A percentile compares a stretch with the other conserved stretches of the same genome.
Conservation (phyloP, 352 stramenopile species). For the Phytophthora sp. region DNA sequence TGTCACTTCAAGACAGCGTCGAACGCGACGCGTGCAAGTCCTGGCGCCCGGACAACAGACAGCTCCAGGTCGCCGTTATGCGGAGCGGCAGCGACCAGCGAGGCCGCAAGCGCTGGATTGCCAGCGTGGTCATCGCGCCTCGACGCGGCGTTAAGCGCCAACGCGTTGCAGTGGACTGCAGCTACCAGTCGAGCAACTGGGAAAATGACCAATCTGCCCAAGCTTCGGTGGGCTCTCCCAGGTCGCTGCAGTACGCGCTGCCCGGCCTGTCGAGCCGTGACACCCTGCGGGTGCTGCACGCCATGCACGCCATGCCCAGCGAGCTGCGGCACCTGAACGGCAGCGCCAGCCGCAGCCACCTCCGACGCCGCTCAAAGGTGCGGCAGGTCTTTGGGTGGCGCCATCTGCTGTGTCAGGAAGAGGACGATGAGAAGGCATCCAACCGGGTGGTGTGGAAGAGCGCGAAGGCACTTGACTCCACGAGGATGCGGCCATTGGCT, state of each 20-base stretch:
- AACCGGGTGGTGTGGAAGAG: constrained; percentile 50
- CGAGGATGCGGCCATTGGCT: constrained; percentile 39
- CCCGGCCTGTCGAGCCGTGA: constrained; percentile 42
- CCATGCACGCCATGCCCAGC: constrained; percentile 40
- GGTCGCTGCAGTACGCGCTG: constrained; percentile 48
- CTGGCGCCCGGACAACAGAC: neutral
- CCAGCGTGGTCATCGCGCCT: constrained; percentile 7
- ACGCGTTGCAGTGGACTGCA: constrained; percentile 19
- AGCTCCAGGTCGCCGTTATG: constrained; percentile 3
- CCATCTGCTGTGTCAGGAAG: constrained; percentile 45
- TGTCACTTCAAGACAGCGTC: constrained; percentile 22
- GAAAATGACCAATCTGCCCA: neutral
- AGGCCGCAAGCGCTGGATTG: constrained; percentile 24
- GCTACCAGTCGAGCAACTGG: neutral
- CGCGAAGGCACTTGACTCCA: constrained; percentile 42
- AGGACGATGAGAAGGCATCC: constrained; percentile 21
- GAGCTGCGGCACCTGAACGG: constrained; percentile 48
- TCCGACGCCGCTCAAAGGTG: constrained; percentile 21
- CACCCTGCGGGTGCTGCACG: constrained; percentile 41
- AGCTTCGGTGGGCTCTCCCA: constrained; percentile 16
- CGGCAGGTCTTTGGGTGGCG: constrained; percentile 45
- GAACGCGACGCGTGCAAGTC: constrained; percentile 1
- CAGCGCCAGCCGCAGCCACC: constrained; percentile 18
- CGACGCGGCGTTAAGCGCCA: constrained; percentile 23
- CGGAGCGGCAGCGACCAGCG: neutral